A percentile compares a stretch with the other conserved stretches of the same genome.
Evolutionary conservation across 306 rosid species (phyloP).

Genomic region (Morella rubra): DNA sequence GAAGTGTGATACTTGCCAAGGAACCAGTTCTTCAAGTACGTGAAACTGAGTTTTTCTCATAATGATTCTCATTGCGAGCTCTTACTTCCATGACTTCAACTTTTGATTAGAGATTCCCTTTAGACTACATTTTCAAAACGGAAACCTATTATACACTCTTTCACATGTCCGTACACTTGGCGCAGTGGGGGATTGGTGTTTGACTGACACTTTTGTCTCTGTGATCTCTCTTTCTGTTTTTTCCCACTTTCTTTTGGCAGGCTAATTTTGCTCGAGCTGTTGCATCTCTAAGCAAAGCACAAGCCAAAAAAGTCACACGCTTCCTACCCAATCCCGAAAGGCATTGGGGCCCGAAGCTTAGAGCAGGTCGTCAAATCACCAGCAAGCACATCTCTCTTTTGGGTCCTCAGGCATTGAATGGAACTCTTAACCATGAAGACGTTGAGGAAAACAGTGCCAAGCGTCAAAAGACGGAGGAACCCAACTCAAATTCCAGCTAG

Average conservation of each 20-base stretch:
- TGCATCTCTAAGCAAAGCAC: constrained; percentile 90
- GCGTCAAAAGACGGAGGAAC: constrained; percentile 58
- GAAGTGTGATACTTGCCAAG: constrained; percentile 85
- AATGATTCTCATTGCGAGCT: background rate
- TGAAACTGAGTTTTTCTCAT: constrained; percentile 11
- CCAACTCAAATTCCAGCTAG: constrained; percentile 20
- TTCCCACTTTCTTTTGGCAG: constrained; percentile 37
- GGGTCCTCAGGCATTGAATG: constrained; percentile 73
- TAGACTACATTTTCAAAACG: background rate
- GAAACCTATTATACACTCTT: background rate
- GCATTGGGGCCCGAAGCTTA: constrained; percentile 96
- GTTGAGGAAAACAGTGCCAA: constrained; percentile 52
- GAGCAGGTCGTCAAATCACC: constrained; percentile 90
- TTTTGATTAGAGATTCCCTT: background rate
- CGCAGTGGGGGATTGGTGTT: background rate
- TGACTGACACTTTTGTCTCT: constrained; percentile 2
- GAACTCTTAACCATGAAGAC: constrained; percentile 52
- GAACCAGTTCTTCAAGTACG: constrained; percentile 91
- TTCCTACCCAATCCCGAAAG: constrained; percentile 96
- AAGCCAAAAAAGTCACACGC: constrained; percentile 81
- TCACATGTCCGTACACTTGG: background rate
- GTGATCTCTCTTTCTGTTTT: background rate
- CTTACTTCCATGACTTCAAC: background rate
- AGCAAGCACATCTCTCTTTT: constrained; percentile 85
- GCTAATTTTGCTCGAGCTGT: constrained; percentile 89